Base-by-base conservation (phyloP, 257 asterid species). In the Nicotiana knightiana region DNA sequence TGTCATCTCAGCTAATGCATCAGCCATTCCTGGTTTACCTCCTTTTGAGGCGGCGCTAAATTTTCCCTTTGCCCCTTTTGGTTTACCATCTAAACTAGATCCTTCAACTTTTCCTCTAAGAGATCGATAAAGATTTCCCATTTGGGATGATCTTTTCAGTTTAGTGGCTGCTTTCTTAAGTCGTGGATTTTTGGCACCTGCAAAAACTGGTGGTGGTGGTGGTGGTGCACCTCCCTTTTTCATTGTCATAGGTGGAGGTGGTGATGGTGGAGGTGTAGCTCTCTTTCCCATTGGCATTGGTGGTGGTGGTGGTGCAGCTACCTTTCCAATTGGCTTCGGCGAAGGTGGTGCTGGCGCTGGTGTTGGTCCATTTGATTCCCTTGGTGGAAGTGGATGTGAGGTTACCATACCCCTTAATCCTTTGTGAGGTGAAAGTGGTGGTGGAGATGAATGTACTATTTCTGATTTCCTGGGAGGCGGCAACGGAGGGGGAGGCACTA, bases 1-100 rank as follows among this genome's bases (percentile, higher is more conserved):
- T 63, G 96, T 91, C 93, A 95, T 93, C 89, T 95, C 99, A 43
- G 97, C 98, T 75, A 95, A 89, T 80, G 99, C 99, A 91, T 95
- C 99, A 54, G 98, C 98, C 98, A 93, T 93, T 57, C 97, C 97
- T 73, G 90, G 93, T 85, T 93, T 93, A 30, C 93, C 98, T 57
- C 95, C 96, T 73, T 85, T 43, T 13, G 95, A 26, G 4, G 43
- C 12, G 32, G 28, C 12, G n/a, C 35, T 32, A 51, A 85, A 32
- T 58, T 87, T 91, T 68, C 96, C 90, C 82, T 88, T 91, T 73
- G 92, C 90, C 16, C 90, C 89, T 2, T 73, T 73, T 73, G 90
- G 80, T 87, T 89, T 96, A 35, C 86, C 87, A 4, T 89, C 86
- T 62, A 81, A 71, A 70, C 82, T 81, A 11, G 94, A 86, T 21